These are phyloP conservation scores for Russula lepida DNA, from an alignment of 768 basidiomycete genomes.

Conservation along the genomic window DNA sequence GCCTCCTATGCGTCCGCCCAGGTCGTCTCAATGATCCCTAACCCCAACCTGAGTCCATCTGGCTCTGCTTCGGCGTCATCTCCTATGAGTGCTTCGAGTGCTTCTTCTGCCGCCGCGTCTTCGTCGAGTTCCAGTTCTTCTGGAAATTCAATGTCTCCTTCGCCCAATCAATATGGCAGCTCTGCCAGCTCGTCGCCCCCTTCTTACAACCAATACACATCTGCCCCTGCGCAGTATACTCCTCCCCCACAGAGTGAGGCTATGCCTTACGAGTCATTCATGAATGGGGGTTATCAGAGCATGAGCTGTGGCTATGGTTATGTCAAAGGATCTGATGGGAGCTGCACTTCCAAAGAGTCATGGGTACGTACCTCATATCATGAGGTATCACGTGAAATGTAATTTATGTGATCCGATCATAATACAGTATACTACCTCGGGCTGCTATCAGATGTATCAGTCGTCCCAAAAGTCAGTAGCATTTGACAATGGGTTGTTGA, in stretches of 20 bases:
- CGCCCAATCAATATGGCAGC: conserved; percentile 6
- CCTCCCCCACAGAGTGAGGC: conserved; percentile 23
- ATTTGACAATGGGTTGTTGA: neutral
- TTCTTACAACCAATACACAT: conserved; percentile 19
- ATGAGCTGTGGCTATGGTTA: conserved; percentile 68
- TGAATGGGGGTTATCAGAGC: conserved; percentile 54
- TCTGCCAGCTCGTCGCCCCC: conserved; percentile 17
- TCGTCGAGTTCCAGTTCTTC: neutral
- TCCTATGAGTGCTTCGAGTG: conserved; percentile 27
- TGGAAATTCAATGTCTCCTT: neutral
- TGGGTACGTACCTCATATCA: conserved; percentile 46
- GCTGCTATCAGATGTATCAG: conserved; percentile 9
- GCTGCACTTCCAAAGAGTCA: conserved; percentile 39
- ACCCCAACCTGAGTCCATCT: conserved; percentile 27
- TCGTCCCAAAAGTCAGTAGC: neutral
- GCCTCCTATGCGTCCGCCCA: conserved; percentile 51
- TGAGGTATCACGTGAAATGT: neutral
- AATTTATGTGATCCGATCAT: neutral
- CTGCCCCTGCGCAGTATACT: conserved; percentile 27
- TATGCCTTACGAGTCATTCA: conserved; percentile 44
- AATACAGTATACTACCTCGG: conserved; percentile 5
- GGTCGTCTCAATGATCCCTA: conserved; percentile 29
- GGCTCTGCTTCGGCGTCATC: conserved; percentile 29
- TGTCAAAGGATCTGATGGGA: conserved; percentile 45
- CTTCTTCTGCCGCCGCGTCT: conserved; percentile 22